A percentile compares a stretch with the other conserved stretches of the same genome.
These are phyloP conservation scores for Plasmodium vivax DNA, from an alignment of 169 alveolate genomes.

Conservation along the genomic window DNA sequence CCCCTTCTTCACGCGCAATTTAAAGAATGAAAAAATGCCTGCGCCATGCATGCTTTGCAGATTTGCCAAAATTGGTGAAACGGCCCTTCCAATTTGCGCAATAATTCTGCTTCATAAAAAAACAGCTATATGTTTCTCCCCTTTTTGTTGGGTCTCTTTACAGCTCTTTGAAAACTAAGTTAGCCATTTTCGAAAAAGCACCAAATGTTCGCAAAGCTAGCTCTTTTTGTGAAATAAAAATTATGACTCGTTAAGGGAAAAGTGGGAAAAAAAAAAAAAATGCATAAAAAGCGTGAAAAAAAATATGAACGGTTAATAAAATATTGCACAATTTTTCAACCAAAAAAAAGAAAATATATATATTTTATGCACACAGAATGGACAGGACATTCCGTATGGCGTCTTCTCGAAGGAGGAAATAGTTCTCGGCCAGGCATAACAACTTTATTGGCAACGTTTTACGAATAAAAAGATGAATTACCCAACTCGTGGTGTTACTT, in stretches of 20 bases:
- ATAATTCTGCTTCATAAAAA: background rate
- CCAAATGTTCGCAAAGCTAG: background rate
- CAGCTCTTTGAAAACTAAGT: background rate
- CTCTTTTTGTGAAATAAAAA: background rate
- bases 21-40: background rate
- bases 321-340: too few species aligned
- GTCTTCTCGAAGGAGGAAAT: background rate
- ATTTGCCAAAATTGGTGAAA: background rate
- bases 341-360: background rate
- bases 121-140: background rate
- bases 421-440: background rate
- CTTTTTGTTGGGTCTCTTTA: background rate
- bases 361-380: background rate
- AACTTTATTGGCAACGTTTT: background rate
- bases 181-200: background rate
- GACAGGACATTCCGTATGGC: background rate
- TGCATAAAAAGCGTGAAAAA: too few species aligned
- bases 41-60: background rate
- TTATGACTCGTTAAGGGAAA: slow-evolving; percentile 1
- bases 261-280: background rate
- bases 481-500: background rate
- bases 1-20: background rate
- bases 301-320: background rate
- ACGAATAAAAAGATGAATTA: background rate
- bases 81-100: background rate